Base-by-base conservation (phyloP, 148 eudicot species). In the Nyssa sinensis region DNA sequence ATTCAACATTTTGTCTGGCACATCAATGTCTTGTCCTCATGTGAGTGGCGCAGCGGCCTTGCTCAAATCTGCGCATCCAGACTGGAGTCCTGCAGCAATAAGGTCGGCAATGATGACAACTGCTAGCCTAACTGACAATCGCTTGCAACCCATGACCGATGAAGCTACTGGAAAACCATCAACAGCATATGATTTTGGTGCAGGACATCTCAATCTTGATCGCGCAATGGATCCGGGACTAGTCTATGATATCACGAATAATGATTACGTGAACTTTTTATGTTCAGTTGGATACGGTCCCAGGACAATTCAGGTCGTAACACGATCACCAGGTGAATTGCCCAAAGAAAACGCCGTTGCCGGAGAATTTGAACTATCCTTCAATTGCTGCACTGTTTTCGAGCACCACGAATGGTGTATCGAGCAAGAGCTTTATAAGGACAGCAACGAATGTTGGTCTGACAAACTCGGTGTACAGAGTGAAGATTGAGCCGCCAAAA, bases 21-120 rank as follows among this genome's bases (percentile, higher is more conserved):
- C 99, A 13, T 95, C 99, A 2, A 95, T 95, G 99, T 87, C 99
- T 23, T 87, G 90, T 44, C 99, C 99, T 0, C 99, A 95, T 64
- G 94, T 95, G 0, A 83, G 98, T 16, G 99, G 99, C 0, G 98
- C 99, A 0, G 99, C 99, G 0, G 99, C 99, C 0, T 72, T 95
- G 83, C 86, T 95, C 17, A 93, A 91, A 35, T 93, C 98, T 2
- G 96, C 98, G 0, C 97, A 95, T 28, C 99, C 93, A 0, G 89
- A 89, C 68, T 95, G 99, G 99, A 77, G 89, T 6, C 93, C 98
- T 4, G 95, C 95, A 3, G 89, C 88, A 66, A 91, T 94, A 8
- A 81, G 86, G 66, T 95, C 99, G 1, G 97, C 99, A 0, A 89
- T 95, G 79, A 93, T 95, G 99, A 95, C 99, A 0, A 93, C 99